Conservation (phyloP, 2,329 filamentous ascomycete species). For the Samsoniella hepiali region DNA sequence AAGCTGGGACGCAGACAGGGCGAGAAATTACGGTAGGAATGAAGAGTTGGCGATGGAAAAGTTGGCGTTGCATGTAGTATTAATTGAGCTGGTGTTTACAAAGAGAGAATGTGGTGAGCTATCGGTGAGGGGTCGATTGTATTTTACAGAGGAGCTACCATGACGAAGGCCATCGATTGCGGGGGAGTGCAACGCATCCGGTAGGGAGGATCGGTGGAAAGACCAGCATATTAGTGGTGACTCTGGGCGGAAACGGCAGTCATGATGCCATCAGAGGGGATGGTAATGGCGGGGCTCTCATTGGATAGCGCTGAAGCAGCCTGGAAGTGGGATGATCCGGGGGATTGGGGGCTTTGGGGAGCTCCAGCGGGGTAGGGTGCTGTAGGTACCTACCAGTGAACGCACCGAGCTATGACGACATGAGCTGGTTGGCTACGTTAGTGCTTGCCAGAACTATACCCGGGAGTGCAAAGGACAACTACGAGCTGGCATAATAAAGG, state of each 20-base stretch:
- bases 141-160: not conserved
- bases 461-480: too few relatives aligned
- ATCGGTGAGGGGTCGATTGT: constrained; percentile 3
- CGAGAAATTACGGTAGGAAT: constrained; percentile 5
- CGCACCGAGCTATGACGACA: constrained; percentile 4
- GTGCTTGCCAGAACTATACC: too few relatives aligned
- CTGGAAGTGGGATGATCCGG: not conserved
- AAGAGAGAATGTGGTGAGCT: not conserved
- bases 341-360: not conserved
- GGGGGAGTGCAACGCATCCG: not conserved
- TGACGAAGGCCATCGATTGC: not conserved
- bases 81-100: not conserved
- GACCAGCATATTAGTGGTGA: not conserved
- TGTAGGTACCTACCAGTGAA: not conserved
- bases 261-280: constrained; percentile 15
- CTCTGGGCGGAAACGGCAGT: not conserved
- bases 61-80: constrained; percentile 10
- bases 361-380: not conserved
- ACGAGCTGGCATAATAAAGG: too few relatives aligned
- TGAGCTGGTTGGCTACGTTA: not conserved
- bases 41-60: not conserved
- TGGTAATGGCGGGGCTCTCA: constrained; percentile 9
- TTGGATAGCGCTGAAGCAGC: constrained; percentile 1
- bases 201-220: not conserved
- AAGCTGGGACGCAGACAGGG: not conserved